A percentile compares a stretch with the other conserved stretches of the same genome.
These are phyloP conservation scores for Carex littledalei DNA, from an alignment of 176 grass and related monocot genomes.

Conservation along the genomic window DNA sequence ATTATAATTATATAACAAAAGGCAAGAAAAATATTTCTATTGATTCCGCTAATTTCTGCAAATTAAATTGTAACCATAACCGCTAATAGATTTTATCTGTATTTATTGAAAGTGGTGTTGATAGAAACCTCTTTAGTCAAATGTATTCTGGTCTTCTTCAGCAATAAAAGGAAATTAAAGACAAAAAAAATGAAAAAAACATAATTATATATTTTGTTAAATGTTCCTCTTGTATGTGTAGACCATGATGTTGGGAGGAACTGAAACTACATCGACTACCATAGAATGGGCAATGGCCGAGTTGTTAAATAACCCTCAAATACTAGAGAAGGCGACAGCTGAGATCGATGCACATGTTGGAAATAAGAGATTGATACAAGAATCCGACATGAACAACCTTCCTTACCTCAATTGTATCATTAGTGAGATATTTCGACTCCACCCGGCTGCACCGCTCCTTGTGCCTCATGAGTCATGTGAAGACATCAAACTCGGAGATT, in stretches of 20 bases:
- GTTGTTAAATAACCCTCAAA: constrained; percentile 29
- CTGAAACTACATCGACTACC: constrained; percentile 32
- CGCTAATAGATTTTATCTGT: no score
- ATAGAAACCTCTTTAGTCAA: not conserved
- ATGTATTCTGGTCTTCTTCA: no score
- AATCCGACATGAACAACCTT: constrained; percentile 37
- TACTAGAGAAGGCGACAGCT: not conserved
- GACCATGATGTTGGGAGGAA: constrained; percentile 38
- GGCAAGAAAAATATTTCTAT: no score
- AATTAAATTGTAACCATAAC: no score
- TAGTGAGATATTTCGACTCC: no score
- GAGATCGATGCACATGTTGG: constrained; percentile 39
- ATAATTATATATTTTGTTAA: not conserved
- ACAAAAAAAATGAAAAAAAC: not conserved
- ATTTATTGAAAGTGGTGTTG: no score
- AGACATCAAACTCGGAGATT: no score
- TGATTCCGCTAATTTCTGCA: no score
- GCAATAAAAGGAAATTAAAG: not conserved
- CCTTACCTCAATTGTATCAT: constrained; percentile 52
- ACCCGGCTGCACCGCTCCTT: no score
- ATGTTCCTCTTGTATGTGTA: not conserved
- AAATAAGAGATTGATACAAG: constrained; percentile 21
- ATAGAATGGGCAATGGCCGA: constrained; percentile 51
- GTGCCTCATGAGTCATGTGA: no score
- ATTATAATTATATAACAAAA: no score